These are phyloP conservation scores for Tausonia pullulans DNA, from an alignment of 1,284 basidiomycete genomes.

Conservation along the genomic window DNA sequence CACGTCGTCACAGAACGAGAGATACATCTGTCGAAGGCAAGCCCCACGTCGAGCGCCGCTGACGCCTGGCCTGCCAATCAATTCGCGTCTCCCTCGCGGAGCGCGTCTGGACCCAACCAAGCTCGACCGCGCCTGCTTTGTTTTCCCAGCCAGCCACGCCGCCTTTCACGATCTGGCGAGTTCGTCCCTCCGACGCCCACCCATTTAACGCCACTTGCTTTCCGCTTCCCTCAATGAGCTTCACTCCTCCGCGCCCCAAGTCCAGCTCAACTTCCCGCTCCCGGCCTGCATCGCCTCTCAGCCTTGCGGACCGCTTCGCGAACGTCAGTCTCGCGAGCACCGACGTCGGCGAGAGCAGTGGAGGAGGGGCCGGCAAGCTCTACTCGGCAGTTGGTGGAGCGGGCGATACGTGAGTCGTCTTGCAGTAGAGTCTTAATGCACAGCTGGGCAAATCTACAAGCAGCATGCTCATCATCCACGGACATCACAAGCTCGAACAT, in stretches of 20 bases:
- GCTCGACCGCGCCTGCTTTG: neutral
- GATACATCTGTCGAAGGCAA: no score
- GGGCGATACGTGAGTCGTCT: neutral
- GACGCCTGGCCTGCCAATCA: no score
- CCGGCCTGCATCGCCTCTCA: neutral
- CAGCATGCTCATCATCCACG: neutral
- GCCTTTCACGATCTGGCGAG: no score
- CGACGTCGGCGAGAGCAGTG: neutral
- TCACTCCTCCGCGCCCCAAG: neutral
- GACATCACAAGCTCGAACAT: conserved; percentile 9
- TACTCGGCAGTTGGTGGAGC: no score
- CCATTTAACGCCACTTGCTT: neutral
- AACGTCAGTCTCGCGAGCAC: conserved; percentile 14
- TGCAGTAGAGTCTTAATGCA: neutral
- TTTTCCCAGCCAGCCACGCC: neutral
- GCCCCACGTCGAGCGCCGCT: no score
- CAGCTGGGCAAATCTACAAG: neutral
- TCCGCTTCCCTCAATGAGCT: conserved; percentile 2
- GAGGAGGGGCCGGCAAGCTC: neutral
- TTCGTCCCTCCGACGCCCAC: no score
- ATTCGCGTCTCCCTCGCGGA: no score
- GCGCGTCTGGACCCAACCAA: no score
- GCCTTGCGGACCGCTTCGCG: conserved; percentile 14
- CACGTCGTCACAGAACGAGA: no score
- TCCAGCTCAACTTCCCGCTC: neutral